Evolutionary conservation across 1,284 basidiomycete genomes (phyloP).

Genomic region (Irpex sp.): DNA sequence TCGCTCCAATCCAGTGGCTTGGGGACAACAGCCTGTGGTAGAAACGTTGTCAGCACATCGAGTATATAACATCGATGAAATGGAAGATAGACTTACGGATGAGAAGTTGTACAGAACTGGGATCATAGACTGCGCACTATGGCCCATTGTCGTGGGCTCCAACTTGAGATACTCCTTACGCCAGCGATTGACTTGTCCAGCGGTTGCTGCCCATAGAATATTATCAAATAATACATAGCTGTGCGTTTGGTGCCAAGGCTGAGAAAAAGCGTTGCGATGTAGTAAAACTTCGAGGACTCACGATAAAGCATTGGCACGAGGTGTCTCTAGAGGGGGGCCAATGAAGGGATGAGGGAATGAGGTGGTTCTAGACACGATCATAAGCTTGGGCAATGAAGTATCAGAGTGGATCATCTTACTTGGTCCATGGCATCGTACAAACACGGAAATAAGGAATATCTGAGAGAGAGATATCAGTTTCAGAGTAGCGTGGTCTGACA

Average conservation of each 20-base stretch:
- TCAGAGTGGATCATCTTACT: constrained; percentile 23
- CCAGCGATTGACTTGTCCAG: constrained; percentile 73
- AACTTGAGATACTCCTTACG: constrained; percentile 51
- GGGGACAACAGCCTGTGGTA: constrained; percentile 49
- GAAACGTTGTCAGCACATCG: not conserved
- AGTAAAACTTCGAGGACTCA: constrained; percentile 24
- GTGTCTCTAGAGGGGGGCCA: constrained; percentile 46
- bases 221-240: constrained; percentile 68
- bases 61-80: not conserved
- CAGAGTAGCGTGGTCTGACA: not conserved
- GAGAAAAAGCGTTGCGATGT: not conserved
- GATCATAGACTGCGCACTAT: constrained; percentile 59
- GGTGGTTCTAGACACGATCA: constrained; percentile 38
- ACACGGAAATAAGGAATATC: constrained; percentile 63
- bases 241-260: not conserved
- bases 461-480: constrained; percentile 10
- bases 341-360: constrained; percentile 64
- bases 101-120: constrained; percentile 72
- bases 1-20: constrained; percentile 77
- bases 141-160: constrained; percentile 58
- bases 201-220: constrained; percentile 71
- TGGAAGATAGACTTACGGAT: constrained; percentile 17
- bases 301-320: constrained; percentile 49
- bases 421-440: constrained; percentile 73
- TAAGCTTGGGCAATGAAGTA: constrained; percentile 4